Conservation (phyloP, 2,329 filamentous ascomycete genomes). For the Claviceps sp. region DNA sequence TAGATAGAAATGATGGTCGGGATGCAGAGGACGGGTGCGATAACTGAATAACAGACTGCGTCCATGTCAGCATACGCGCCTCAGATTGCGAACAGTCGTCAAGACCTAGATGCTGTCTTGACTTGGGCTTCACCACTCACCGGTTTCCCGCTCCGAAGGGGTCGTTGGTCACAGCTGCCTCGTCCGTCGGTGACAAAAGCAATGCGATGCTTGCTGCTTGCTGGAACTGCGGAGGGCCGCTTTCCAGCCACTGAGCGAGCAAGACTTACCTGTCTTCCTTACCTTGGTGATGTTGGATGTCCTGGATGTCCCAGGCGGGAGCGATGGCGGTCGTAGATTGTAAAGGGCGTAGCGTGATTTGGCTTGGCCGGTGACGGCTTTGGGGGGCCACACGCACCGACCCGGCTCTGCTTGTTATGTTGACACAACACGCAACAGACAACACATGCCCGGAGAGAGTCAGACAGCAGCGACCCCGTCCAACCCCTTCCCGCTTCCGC, state of each 20-base stretch:
- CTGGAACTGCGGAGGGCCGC: constrained; percentile 2
- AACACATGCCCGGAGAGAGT: no score
- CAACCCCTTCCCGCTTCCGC: no score
- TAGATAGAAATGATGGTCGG: background rate
- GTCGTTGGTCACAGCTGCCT: background rate
- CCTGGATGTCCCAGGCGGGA: constrained; percentile 4
- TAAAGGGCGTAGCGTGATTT: constrained; percentile 5
- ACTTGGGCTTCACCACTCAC: constrained; percentile 1
- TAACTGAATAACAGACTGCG: background rate
- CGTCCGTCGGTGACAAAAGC: background rate
- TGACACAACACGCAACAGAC: no score
- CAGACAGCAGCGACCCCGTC: no score
- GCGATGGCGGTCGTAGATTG: background rate
- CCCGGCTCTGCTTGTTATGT: background rate
- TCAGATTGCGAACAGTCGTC: background rate
- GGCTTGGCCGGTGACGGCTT: background rate
- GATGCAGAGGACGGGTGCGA: background rate
- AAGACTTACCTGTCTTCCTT: constrained; percentile 10
- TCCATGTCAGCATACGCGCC: background rate
- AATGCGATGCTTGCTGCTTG: background rate
- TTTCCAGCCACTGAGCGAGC: constrained; percentile 5
- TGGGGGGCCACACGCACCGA: background rate
- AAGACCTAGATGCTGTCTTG: background rate
- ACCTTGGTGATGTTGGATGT: constrained; percentile 6
- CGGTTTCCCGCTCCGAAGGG: background rate